Evolutionary conservation across 106 monocot species (phyloP).

Genomic region (Ottelia alismoides): DNA sequence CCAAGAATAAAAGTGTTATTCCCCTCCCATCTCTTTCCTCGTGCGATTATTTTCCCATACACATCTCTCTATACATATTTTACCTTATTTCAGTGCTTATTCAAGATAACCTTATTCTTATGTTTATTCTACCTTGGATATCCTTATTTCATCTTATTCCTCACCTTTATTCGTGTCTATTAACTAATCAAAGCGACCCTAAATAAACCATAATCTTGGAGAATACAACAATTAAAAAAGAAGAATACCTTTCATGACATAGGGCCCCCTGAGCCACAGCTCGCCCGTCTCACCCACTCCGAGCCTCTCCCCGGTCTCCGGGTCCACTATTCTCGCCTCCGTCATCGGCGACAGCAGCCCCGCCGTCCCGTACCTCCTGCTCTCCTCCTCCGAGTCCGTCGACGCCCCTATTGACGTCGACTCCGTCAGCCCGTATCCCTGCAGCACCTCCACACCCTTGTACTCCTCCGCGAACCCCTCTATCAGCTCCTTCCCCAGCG

Average conservation of each 20-base stretch:
- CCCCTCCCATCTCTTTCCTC: no score
- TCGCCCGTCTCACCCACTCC: slow-evolving; percentile 52
- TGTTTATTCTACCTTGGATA: no score
- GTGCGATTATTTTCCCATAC: no score
- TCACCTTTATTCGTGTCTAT: no score
- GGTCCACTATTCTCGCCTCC: slow-evolving; percentile 83
- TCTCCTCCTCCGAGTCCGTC: slow-evolving; percentile 76
- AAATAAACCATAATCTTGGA: no score
- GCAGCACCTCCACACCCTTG: slow-evolving; percentile 67
- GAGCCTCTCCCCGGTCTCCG: slow-evolving; percentile 32
- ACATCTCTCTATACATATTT: no score
- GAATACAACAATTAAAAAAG: no score
- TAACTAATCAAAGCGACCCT: no score
- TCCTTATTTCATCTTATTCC: no score
- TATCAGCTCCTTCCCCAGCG: slow-evolving; percentile 66
- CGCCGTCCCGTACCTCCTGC: slow-evolving; percentile 61
- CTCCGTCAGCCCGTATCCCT: slow-evolving; percentile 95
- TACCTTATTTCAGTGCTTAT: no score
- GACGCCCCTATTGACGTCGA: slow-evolving; percentile 67
- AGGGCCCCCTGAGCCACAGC: slow-evolving; percentile 87
- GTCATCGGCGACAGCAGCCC: slow-evolving; percentile 77
- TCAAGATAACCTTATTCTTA: no score
- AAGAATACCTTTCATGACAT: slow-evolving; percentile 81
- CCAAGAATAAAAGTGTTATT: no score
- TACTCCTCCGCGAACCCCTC: slow-evolving; percentile 75